Base-by-base conservation (phyloP, 768 basidiomycete species). In the Lactarius trivialis region DNA sequence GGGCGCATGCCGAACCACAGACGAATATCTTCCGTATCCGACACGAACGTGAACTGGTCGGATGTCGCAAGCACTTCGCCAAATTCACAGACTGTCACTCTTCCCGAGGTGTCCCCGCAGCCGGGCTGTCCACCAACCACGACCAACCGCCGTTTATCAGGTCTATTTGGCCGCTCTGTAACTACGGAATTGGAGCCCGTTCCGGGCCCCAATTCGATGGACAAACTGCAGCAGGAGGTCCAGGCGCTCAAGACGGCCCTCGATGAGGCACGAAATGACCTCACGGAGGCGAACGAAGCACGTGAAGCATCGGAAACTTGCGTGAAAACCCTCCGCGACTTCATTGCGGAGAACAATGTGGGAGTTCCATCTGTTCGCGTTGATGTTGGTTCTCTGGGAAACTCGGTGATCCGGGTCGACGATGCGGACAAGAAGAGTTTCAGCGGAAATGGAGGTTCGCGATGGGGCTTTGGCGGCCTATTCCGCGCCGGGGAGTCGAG, bases 271-370 rank as follows among this genome's bases (percentile, higher is more conserved):
- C 82, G 82, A 68, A 80, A 82, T 63, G 89, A 92, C 61, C 75
- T 96, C 51, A 76, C 70, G 41, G 93, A 96, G 70, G 79, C 85
- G 1, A 86, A 82, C 64, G 95, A 98, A 73, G 92, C 91, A 3
- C 79, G 85, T 53, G 86, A 92, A 70, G 95, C 95, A 4, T 91
- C 89, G 37, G 93, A 98, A 67, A 82, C 82, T 0, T 94, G 92
- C 71, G 84, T 90, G 66, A 85, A 82, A 58, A 91, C 89, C 0
- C 76, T 98, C 48, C 81, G 93, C 39, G 87, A 85, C 60, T 98
- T 89, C 70, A 91, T 92, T 66, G 83, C 82, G 24, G 85, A 90
- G 66, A 84, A 86, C 71, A 83, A 84, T 60, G 78, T 89, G 54
- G 88, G 88, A 9, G 73, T 71, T 51, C 68, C 67, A 3, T 50